Evolutionary conservation across 2,329 filamentous ascomycete genomes (phyloP).

Genomic region (Emydomyces testavorans): DNA sequence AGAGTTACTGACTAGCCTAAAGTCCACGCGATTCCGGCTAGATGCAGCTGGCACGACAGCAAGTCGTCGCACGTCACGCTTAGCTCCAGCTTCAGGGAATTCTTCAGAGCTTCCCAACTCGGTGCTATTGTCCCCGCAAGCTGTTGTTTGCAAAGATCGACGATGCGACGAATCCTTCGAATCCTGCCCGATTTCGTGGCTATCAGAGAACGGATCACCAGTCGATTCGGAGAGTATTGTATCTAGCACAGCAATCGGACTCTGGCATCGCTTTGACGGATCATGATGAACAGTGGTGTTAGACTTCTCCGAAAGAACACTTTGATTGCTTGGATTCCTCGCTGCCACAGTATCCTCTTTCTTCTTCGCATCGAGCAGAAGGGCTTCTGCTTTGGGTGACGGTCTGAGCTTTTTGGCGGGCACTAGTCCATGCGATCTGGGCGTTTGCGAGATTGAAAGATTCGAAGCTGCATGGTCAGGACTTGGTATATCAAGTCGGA

Average conservation of each 20-base stretch:
- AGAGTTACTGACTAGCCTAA: constrained; percentile 18
- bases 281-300: constrained; percentile 25
- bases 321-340: constrained; percentile 27
- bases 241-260: constrained; percentile 14
- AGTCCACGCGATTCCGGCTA: constrained; percentile 7
- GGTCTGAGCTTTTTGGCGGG: constrained; percentile 8
- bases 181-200: not conserved
- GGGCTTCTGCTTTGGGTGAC: not conserved
- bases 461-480: not conserved
- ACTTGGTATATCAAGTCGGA: not conserved
- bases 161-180: constrained; percentile 1
- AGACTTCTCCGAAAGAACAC: constrained; percentile 24
- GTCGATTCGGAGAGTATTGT: constrained; percentile 2
- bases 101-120: constrained; percentile 4
- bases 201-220: constrained; percentile 16
- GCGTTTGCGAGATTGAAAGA: not conserved
- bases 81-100: not conserved
- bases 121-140: constrained; percentile 1
- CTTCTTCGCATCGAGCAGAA: constrained; percentile 2
- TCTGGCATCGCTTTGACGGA: constrained; percentile 22
- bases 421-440: not conserved
- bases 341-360: constrained; percentile 12
- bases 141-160: constrained; percentile 9
- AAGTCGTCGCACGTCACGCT: not conserved
- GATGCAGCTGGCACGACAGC: constrained; percentile 10